These are phyloP conservation scores for Actinomortierella ambigua DNA, from an alignment of 371 early-diverging fungal species.

Conservation along the genomic window DNA sequence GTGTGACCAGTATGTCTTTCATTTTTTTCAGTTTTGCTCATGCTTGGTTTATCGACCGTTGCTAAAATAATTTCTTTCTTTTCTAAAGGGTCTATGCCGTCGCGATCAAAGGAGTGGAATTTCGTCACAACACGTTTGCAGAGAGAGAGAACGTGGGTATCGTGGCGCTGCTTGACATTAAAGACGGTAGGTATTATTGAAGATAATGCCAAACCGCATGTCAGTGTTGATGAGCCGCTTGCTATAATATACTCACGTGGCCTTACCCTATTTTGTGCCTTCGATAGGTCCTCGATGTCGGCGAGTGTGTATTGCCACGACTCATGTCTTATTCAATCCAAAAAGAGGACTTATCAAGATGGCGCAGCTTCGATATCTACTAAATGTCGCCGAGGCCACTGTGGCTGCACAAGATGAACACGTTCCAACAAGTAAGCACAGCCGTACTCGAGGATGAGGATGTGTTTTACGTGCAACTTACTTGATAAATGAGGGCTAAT, in stretches of 20 bases:
- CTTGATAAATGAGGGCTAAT: no score
- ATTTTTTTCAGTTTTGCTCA: not conserved
- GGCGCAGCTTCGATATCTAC: slow-evolving; percentile 27
- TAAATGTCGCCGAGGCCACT: not conserved
- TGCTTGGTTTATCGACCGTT: no score
- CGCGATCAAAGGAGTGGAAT: slow-evolving; percentile 14
- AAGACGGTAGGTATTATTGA: slow-evolving; percentile 6
- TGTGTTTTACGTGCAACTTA: no score
- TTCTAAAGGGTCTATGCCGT: slow-evolving; percentile 16
- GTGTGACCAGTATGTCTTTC: not conserved
- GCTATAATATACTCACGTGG: no score
- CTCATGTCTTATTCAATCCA: slow-evolving; percentile 29
- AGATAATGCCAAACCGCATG: no score
- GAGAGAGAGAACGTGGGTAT: slow-evolving; percentile 37
- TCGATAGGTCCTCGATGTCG: slow-evolving; percentile 1
- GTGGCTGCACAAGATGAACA: no score
- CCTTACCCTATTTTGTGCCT: no score
- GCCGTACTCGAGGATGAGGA: no score
- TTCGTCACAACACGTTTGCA: slow-evolving; percentile 7
- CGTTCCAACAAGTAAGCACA: no score
- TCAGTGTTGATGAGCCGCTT: no score
- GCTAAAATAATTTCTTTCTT: not conserved
- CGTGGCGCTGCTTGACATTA: slow-evolving; percentile 28
- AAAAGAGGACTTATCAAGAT: slow-evolving; percentile 29
- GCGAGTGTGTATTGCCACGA: slow-evolving; percentile 33